Base-by-base conservation (phyloP, 768 basidiomycete genomes). In the Exidia glandulosa region DNA sequence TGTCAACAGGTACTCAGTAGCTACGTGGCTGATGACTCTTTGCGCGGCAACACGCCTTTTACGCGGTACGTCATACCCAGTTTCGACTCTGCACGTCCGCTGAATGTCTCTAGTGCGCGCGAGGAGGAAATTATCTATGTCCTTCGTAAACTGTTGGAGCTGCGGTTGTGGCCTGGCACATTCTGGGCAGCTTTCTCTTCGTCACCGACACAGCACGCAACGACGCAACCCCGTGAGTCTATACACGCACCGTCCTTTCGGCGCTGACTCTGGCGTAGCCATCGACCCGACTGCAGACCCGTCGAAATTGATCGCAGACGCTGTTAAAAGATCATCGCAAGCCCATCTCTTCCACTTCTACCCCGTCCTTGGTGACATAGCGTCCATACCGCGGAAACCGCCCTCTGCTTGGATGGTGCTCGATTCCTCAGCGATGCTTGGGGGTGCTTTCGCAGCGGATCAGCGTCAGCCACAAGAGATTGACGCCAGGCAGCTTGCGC, bases 321-420 rank as follows among this genome's bases (percentile, higher is more conserved):
- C 87, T 0, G 81, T 87, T 13, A 83, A 82, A 64, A 82, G 88
- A 1, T 94, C 94, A 1, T 70, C 83, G 0, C 78, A 83, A 16
- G 92, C 88, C 0, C 94, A 95, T 66, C 74, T 98, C 12, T 95
- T 95, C 78, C 85, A 93, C 67, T 85, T 95, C 60, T 94, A 94
- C 67, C 74, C 82, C 0, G 73, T 88, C 2, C 70, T 96, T 3
- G 87, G 88, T 64, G 85, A 92, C 65, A 86, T 95, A 54, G 85
- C 81, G 7, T 83, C 90, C 2, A 80, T 86, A 59, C 82, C 87
- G 0, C 76, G 84, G 31, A 81, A 79, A 64, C 77, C 84, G 13
- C 88, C 92, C 0, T 77, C 80, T 2, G 79, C 83, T 12, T 92
- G 88, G 86, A 72, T 57, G 57, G 36, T 54, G 37, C 25, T 55